Evolutionary conservation across 2,329 filamentous ascomycete species (phyloP).

Genomic region (Phaeosphaeria sp.): DNA sequence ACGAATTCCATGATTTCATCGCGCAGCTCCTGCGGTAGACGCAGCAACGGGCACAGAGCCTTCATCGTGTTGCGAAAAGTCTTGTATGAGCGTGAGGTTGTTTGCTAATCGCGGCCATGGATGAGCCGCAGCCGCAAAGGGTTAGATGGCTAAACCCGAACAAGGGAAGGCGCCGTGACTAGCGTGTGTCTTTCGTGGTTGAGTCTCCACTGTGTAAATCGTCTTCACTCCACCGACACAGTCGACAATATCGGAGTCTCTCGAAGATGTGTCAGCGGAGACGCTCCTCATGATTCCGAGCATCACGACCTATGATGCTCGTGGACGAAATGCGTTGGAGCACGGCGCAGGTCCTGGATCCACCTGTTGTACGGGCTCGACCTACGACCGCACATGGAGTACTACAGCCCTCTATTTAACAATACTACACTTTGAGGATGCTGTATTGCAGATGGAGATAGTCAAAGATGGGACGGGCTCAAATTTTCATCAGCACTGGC

Average conservation of each 20-base stretch:
- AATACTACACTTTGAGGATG: too few species aligned
- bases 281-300: too few species aligned
- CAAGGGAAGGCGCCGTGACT: not conserved
- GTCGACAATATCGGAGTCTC: not conserved
- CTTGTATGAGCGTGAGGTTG: not conserved
- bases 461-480: too few species aligned
- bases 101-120: not conserved
- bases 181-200: not conserved
- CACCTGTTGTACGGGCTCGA: too few species aligned
- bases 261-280: too few species aligned
- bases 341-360: too few species aligned
- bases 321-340: too few species aligned
- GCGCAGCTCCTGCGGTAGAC: conserved; percentile 11
- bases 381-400: too few species aligned
- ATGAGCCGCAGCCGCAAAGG: not conserved
- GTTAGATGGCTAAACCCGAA: not conserved
- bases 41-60: not conserved
- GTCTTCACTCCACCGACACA: not conserved
- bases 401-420: too few species aligned
- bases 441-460: too few species aligned
- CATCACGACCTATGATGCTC: too few species aligned
- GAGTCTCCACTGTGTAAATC: not conserved
- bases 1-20: conserved; percentile 5
- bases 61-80: not conserved
- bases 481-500: too few species aligned